Evolutionary conservation across 768 basidiomycete genomes (phyloP).

Genomic region (Leccinum barrowsii): DNA sequence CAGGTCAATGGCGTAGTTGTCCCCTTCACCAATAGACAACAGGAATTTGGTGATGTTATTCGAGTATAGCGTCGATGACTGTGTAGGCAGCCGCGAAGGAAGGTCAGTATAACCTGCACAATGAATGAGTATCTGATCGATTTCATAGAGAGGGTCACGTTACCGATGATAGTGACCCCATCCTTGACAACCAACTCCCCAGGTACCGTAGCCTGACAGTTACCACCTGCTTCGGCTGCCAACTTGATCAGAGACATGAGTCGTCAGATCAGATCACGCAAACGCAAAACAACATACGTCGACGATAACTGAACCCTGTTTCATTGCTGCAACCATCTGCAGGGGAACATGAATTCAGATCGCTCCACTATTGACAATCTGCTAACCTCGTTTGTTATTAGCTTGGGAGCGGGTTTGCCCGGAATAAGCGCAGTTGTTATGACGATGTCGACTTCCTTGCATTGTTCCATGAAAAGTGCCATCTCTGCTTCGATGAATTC

Average conservation of each 20-base stretch:
- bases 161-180: constrained; percentile 84
- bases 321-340: constrained; percentile 85
- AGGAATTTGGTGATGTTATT: constrained; percentile 91
- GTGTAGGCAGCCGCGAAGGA: constrained; percentile 84
- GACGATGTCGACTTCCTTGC: constrained; percentile 86
- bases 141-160: constrained; percentile 7
- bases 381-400: constrained; percentile 67
- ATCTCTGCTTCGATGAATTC: constrained; percentile 87
- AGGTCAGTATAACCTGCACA: constrained; percentile 74
- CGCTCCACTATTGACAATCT: background rate
- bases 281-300: constrained; percentile 39
- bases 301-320: constrained; percentile 85
- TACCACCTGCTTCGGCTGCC: constrained; percentile 88
- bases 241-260: constrained; percentile 24
- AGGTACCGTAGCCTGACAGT: constrained; percentile 78
- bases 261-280: background rate
- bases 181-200: constrained; percentile 65
- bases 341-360: constrained; percentile 8
- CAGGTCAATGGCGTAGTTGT: constrained; percentile 63
- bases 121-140: background rate
- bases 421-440: constrained; percentile 87
- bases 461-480: constrained; percentile 84
- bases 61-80: constrained; percentile 85
- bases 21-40: constrained; percentile 67
- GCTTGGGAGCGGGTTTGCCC: constrained; percentile 80